Evolutionary conservation across 306 rosid species (phyloP).

Genomic region (Inga leiocalycina): DNA sequence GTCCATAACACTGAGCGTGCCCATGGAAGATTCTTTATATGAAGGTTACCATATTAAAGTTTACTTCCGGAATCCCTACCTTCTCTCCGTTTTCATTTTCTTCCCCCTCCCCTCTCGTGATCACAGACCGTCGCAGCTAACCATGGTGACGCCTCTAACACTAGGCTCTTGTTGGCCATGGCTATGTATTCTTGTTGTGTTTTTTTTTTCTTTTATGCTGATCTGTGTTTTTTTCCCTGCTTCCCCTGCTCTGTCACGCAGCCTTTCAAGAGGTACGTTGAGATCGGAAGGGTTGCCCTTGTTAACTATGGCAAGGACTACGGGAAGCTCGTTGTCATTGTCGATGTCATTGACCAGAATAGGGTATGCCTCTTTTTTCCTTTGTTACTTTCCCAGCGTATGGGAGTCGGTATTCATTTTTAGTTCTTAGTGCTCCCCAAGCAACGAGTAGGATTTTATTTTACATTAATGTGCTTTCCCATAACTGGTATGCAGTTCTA

Average conservation of each 20-base stretch:
- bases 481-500: not conserved
- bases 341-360: slow-evolving; percentile 91
- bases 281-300: slow-evolving; percentile 93
- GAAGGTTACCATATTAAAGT: not conserved
- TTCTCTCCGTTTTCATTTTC: too few relatives aligned
- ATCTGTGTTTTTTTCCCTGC: not conserved
- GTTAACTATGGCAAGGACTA: slow-evolving; percentile 89
- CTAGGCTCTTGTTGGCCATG: too few relatives aligned
- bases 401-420: not conserved
- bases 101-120: not conserved
- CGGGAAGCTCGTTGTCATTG: slow-evolving; percentile 90
- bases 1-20: not conserved
- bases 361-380: slow-evolving; percentile 40
- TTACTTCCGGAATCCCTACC: not conserved
- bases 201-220: not conserved
- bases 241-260: slow-evolving; percentile 16
- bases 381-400: not conserved
- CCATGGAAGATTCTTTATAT: not conserved
- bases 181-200: too few relatives aligned
- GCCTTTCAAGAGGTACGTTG: slow-evolving; percentile 95
- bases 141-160: slow-evolving; percentile 49
- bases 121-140: slow-evolving; percentile 24
- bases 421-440: not conserved
- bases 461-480: not conserved
- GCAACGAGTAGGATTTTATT: not conserved